A percentile compares a stretch with the other conserved stretches of the same genome.
Evolutionary conservation across 2,329 filamentous ascomycete genomes (phyloP).

Genomic region (Coniochaeta ligniaria): DNA sequence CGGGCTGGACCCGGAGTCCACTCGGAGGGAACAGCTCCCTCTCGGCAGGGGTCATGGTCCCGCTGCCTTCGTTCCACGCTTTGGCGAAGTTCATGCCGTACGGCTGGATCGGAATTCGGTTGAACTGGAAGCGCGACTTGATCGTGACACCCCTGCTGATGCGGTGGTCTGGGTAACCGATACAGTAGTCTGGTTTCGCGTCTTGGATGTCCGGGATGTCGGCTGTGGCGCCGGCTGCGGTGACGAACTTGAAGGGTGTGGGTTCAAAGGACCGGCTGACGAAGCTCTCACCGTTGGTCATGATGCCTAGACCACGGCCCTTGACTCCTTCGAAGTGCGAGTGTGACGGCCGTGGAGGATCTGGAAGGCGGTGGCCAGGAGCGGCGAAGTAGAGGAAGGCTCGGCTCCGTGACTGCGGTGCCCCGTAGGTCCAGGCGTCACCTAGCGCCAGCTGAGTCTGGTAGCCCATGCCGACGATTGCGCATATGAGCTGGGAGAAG

Average conservation of each 20-base stretch:
- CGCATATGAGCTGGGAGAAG: constrained; percentile 65
- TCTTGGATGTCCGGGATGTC: constrained; percentile 61
- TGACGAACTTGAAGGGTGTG: constrained; percentile 55
- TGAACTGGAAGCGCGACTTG: constrained; percentile 36
- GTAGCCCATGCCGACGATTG: constrained; percentile 70
- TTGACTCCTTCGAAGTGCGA: constrained; percentile 38
- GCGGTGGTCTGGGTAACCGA: constrained; percentile 62
- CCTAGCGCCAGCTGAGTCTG: constrained; percentile 62
- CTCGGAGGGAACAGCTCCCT: constrained; percentile 28
- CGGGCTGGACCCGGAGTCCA: constrained; percentile 6
- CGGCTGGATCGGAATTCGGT: constrained; percentile 52
- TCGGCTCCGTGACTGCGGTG: constrained; percentile 57
- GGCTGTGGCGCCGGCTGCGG: constrained; percentile 41
- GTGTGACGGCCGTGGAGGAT: constrained; percentile 54
- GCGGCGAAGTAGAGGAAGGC: constrained; percentile 68
- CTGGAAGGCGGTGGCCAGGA: constrained; percentile 52
- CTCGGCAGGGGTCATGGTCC: constrained; percentile 29
- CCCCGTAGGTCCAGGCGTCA: constrained; percentile 63
- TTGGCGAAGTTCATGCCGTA: constrained; percentile 44
- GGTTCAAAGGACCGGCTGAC: constrained; percentile 39
- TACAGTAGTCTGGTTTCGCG: constrained; percentile 52
- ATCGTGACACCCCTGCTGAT: constrained; percentile 31
- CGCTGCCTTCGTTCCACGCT: constrained; percentile 31
- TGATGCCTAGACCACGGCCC: constrained; percentile 41
- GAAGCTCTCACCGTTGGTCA: constrained; percentile 54